A percentile compares a stretch with the other conserved stretches of the same genome.
These are phyloP conservation scores for Rhododendron vialii DNA, from an alignment of 148 eudicot genomes.

Conservation along the genomic window DNA sequence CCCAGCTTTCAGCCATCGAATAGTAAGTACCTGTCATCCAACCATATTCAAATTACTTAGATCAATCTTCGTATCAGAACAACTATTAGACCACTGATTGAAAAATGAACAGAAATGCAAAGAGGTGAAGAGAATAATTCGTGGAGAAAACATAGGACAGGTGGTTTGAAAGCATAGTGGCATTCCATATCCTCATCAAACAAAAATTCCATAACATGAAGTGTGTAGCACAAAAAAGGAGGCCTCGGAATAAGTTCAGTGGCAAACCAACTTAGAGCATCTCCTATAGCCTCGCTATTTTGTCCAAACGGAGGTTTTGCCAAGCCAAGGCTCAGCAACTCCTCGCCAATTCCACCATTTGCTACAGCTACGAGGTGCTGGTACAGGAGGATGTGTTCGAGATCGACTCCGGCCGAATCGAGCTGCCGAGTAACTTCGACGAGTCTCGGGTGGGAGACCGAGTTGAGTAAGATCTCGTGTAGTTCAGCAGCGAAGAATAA, in stretches of 20 bases:
- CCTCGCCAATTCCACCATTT: too few species aligned
- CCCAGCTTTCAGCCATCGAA: slow-evolving; percentile 70
- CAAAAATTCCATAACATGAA: background rate
- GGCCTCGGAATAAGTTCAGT: background rate
- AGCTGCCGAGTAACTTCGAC: background rate
- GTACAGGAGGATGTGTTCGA: background rate
- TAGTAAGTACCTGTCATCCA: slow-evolving; percentile 20
- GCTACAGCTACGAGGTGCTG: background rate
- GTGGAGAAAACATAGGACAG: background rate
- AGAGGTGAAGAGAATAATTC: background rate
- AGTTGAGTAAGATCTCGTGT: background rate
- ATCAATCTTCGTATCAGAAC: background rate
- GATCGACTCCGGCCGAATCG: background rate
- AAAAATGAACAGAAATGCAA: background rate
- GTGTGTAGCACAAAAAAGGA: background rate
- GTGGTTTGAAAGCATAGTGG: background rate
- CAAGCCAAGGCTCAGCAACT: too few species aligned
- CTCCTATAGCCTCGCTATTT: background rate
- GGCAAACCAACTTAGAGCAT: background rate
- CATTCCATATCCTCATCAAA: background rate
- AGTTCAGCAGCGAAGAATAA: background rate
- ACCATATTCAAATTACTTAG: background rate
- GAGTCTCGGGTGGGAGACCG: background rate
- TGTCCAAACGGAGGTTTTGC: background rate
- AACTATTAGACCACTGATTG: background rate